These are phyloP conservation scores for Fraxinus americana DNA, from an alignment of 257 asterid species.

Conservation along the genomic window DNA sequence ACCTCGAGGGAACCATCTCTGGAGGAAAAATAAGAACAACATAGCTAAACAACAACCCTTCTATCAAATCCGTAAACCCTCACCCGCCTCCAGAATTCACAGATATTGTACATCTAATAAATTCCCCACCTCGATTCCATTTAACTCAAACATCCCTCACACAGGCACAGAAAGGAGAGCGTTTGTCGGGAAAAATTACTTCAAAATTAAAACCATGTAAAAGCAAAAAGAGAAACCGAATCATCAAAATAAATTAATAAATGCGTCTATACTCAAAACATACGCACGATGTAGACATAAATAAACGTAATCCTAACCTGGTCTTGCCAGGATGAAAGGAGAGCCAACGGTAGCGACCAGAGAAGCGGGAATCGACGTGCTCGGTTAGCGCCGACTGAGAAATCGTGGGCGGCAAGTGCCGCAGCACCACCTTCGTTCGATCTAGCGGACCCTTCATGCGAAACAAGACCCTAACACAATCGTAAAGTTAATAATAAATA, in stretches of 20 bases:
- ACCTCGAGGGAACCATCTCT: not conserved
- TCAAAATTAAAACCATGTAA: not conserved
- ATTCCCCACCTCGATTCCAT: conserved; percentile 14
- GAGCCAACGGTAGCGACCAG: conserved; percentile 84
- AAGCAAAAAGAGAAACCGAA: not conserved
- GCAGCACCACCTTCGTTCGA: conserved; percentile 98
- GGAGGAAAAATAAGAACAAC: conserved; percentile 4
- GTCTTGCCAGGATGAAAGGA: conserved; percentile 78
- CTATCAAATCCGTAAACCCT: conserved; percentile 26
- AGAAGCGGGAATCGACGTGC: conserved; percentile 82
- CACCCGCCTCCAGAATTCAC: not conserved
- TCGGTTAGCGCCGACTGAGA: conserved; percentile 83
- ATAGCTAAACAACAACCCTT: not conserved
- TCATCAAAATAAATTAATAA: not conserved
- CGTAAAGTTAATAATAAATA: conserved; percentile 22
- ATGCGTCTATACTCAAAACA: not conserved
- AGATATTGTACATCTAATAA: conserved; percentile 10
- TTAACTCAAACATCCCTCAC: not conserved
- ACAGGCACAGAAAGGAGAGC: not conserved
- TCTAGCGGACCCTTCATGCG: conserved; percentile 94
- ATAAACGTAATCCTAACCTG: conserved; percentile 50
- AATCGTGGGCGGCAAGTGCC: conserved; percentile 99
- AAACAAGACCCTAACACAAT: conserved; percentile 64
- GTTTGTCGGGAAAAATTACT: not conserved
- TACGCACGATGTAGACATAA: not conserved